Evolutionary conservation across 371 early-diverging fungal genomes (phyloP), one percentile per base, ranked within the genome.

Genomic region (Lichtheimia hyalospora): DNA sequence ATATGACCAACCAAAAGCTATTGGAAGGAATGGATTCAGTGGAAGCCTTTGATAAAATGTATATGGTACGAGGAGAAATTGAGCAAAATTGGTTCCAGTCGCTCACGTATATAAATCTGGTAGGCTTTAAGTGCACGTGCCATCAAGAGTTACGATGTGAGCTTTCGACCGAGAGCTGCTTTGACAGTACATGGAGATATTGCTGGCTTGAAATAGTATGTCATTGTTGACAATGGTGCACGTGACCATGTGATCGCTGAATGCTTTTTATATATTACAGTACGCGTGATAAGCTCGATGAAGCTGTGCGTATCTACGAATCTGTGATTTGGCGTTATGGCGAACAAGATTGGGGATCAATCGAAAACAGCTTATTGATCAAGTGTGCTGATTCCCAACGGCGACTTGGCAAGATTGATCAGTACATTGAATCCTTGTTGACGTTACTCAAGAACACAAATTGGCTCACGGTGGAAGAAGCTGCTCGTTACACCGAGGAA

Each of bases 121-220:
- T 52, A 88, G 88, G 72, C 71, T 3, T 25, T 88, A 25, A 86
- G 86, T 43, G 74, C 82, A 5, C 73, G 89, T 51, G 88, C 89
- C 0, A 84, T 90, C 55, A 87, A 84, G 55, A 80, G 89, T 44
- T 92, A 85, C 58, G 89, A 91, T 62, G 71, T 74, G 2, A 84
- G 88, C 61, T 70, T 75, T 18, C 81, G 92, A 34, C 68, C 75
- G 27, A 80, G 87, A 53, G 85, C 89, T 0, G 84, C 84, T 0
- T 54, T 85, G 18, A 79, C 85, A 14, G 69, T 91, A 13, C 88
- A 88, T 55, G 84, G 88, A 3, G 93, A 93, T 60, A 84, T 92
- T 49, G 93, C 94, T 0, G 81, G 85, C 2, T 66, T 91, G 10
- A 84, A 89, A 70, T 92, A 86, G 91, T 93, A 85, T 65, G 88